These are phyloP conservation scores for Ilyonectria sp. DNA, from an alignment of 2,329 filamentous ascomycete species.

Conservation along the genomic window DNA sequence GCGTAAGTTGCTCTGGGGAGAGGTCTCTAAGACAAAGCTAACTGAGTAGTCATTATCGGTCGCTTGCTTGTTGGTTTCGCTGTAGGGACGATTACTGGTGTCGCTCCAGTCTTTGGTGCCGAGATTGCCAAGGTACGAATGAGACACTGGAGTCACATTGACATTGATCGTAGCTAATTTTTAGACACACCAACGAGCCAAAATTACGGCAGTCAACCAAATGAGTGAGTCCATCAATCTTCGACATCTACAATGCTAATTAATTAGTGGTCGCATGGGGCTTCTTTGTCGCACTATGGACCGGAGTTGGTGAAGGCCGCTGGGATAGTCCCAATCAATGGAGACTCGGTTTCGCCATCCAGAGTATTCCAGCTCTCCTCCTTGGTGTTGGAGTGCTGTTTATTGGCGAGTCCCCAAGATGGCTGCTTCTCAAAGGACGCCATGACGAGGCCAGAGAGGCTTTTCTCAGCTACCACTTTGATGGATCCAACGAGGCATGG, in stretches of 20 bases:
- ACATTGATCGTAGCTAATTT: not conserved
- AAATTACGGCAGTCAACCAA: conserved; percentile 58
- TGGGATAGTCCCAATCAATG: conserved; percentile 58
- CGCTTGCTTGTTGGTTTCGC: conserved; percentile 57
- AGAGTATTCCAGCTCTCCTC: conserved; percentile 52
- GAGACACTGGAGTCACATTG: not conserved
- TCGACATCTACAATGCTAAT: conserved; percentile 1
- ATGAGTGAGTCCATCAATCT: conserved; percentile 52
- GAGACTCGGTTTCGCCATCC: conserved; percentile 57
- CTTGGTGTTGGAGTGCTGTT: conserved; percentile 55
- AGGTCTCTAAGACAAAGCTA: not conserved
- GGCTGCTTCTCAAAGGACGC: conserved; percentile 55
- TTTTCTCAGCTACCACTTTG: conserved; percentile 53
- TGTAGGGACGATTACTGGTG: conserved; percentile 58
- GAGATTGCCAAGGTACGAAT: conserved; percentile 57
- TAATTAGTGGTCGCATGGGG: conserved; percentile 58
- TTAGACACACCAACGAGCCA: conserved; percentile 56
- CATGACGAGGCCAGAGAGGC: conserved; percentile 54
- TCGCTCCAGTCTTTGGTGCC: conserved; percentile 58
- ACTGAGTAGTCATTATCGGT: conserved; percentile 53
- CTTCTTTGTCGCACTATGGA: conserved; percentile 58
- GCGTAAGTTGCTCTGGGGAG: conserved; percentile 47
- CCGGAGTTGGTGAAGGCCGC: conserved; percentile 56
- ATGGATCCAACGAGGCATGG: conserved; percentile 56
- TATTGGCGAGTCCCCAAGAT: conserved; percentile 55